Evolutionary conservation across 345 rosid species (phyloP).

Genomic region (Heritiera littoralis): DNA sequence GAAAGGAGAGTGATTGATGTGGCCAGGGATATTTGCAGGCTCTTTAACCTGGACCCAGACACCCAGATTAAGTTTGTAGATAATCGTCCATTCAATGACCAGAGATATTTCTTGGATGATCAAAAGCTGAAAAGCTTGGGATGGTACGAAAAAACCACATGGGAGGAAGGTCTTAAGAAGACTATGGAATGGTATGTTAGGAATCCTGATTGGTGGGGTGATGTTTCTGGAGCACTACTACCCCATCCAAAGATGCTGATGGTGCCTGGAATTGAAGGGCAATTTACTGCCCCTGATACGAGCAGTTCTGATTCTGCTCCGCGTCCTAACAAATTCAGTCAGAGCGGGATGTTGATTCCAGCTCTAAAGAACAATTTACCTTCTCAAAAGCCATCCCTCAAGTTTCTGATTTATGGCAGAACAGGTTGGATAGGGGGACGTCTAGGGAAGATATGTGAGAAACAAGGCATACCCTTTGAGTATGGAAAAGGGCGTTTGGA

Average conservation of each 20-base stretch:
- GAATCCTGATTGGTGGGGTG: conserved; percentile 65
- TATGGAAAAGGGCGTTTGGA: conserved; percentile 76
- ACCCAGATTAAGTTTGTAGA: conserved; percentile 59
- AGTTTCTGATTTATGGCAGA: conserved; percentile 74
- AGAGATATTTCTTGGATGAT: conserved; percentile 56
- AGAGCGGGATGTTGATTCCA: conserved; percentile 34
- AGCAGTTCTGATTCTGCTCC: conserved; percentile 32
- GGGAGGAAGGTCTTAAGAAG: conserved; percentile 57
- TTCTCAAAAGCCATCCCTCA: conserved; percentile 46
- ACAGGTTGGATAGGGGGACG: conserved; percentile 86
- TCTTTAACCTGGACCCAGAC: conserved; percentile 55
- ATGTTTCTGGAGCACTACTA: conserved; percentile 54
- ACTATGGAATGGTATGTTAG: conserved; percentile 55
- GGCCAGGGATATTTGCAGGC: conserved; percentile 61
- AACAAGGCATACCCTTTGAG: conserved; percentile 64
- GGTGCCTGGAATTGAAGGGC: conserved; percentile 61
- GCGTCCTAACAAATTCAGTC: conserved; percentile 25
- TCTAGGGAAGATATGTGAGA: conserved; percentile 66
- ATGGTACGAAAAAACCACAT: conserved; percentile 45
- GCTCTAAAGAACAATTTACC: conserved; percentile 37
- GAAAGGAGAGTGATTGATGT: conserved; percentile 73
- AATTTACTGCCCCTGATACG: conserved; percentile 40
- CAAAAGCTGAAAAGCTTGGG: conserved; percentile 50
- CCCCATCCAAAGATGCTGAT: conserved; percentile 67
- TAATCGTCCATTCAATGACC: conserved; percentile 64